Conservation (phyloP, 805 yeast species). For the Ogataea pilisensis region DNA sequence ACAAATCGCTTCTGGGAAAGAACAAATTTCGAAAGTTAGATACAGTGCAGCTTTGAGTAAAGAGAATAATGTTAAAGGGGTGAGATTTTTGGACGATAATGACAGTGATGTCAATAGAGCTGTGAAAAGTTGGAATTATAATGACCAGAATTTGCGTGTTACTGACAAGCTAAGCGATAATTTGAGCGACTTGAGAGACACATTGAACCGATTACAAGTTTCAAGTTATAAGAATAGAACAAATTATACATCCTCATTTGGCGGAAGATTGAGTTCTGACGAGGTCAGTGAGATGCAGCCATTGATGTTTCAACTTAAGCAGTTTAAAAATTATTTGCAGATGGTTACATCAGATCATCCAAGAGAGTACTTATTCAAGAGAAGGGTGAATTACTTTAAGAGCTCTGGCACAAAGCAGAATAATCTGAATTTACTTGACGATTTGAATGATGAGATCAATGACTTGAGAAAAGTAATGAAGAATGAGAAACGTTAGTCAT, state of each 20-base stretch:
- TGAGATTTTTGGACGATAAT: slow-evolving; percentile 20
- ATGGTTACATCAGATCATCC: slow-evolving; percentile 32
- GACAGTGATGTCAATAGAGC: slow-evolving; percentile 8
- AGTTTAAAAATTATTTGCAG: slow-evolving; percentile 29
- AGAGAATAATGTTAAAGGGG: slow-evolving; percentile 16
- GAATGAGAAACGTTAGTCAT: not conserved
- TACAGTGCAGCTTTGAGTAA: slow-evolving; percentile 1
- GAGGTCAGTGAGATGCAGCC: slow-evolving; percentile 34
- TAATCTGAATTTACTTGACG: slow-evolving; percentile 25
- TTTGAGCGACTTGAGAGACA: slow-evolving; percentile 27
- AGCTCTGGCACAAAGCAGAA: slow-evolving; percentile 5
- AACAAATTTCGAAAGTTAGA: not conserved
- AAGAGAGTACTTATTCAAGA: slow-evolving; percentile 29
- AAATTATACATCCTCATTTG: slow-evolving; percentile 9
- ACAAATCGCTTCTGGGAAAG: slow-evolving; percentile 15
- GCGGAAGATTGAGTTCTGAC: slow-evolving; percentile 10
- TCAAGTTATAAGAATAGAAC: slow-evolving; percentile 20
- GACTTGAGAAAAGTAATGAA: slow-evolving; percentile 13
- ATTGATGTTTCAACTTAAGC: slow-evolving; percentile 30
- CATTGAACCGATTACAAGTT: slow-evolving; percentile 25
- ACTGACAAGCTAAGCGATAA: slow-evolving; percentile 20
- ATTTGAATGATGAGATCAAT: slow-evolving; percentile 22
- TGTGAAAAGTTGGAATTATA: slow-evolving; percentile 8
- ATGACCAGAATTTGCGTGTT: slow-evolving; percentile 8
- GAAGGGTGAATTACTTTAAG: slow-evolving; percentile 19